phyloP scores from a whole-genome alignment of 1,284 basidiomycete species.

The Naganishia cerealis region DNA sequence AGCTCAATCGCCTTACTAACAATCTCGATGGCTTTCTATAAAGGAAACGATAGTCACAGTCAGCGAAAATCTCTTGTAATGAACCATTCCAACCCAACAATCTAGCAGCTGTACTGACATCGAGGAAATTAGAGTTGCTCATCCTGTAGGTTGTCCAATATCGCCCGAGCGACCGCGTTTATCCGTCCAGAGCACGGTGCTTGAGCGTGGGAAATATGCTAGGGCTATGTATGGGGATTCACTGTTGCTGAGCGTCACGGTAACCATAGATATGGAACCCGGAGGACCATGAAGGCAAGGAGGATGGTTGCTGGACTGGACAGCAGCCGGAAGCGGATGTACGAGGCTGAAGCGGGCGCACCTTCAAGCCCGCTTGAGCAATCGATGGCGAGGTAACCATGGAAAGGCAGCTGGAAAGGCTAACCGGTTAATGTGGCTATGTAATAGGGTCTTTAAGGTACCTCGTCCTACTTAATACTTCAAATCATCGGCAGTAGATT shows the following conservation, averaged over 20 bases:
- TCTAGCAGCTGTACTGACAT: constrained; percentile 48
- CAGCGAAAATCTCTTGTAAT: background rate
- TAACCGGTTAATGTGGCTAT: background rate
- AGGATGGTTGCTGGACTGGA: background rate
- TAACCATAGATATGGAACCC: too few relatives aligned
- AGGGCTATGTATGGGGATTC: background rate
- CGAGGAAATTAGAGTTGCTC: constrained; percentile 59
- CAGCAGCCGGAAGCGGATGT: background rate
- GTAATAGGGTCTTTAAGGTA: background rate
- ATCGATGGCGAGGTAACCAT: background rate
- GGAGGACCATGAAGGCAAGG: background rate
- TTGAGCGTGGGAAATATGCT: background rate
- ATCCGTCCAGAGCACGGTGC: background rate
- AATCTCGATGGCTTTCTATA: constrained; percentile 87
- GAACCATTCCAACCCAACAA: background rate
- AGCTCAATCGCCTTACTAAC: constrained; percentile 94
- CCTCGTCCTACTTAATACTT: background rate
- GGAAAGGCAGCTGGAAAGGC: background rate
- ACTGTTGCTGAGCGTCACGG: background rate
- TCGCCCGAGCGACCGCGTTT: background rate
- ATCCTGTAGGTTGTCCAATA: constrained; percentile 35
- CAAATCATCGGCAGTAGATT: too few relatives aligned
- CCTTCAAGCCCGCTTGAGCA: background rate
- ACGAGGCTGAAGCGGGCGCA: background rate
- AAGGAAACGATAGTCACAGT: constrained; percentile 7